A percentile compares a stretch with the other conserved stretches of the same genome.
Evolutionary conservation across 2,329 filamentous ascomycete species (phyloP).

Genomic region (Alternaria consortialis): DNA sequence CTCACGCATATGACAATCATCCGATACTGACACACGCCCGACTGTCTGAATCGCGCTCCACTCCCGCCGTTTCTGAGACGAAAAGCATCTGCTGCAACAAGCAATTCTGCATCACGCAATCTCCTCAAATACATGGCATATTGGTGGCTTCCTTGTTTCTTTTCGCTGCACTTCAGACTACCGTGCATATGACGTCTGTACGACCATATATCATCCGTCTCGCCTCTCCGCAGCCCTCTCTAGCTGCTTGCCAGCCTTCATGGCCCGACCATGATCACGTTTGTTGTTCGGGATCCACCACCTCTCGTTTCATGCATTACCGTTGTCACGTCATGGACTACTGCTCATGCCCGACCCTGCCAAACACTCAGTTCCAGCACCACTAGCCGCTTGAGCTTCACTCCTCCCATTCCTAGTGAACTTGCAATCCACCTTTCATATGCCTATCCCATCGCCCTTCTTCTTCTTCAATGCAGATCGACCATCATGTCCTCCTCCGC

Average conservation of each 20-base stretch:
- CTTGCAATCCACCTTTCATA: conserved; percentile 1
- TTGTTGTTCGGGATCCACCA: conserved; percentile 18
- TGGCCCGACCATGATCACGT: conserved; percentile 21
- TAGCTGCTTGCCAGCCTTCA: conserved; percentile 4
- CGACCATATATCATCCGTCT: background rate
- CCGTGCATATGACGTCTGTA: background rate
- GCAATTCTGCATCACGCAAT: background rate
- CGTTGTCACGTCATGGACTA: conserved; percentile 38
- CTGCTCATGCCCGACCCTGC: conserved; percentile 16
- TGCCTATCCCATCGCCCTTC: background rate
- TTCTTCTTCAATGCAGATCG: conserved; percentile 39
- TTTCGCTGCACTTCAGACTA: background rate
- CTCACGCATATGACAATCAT: background rate
- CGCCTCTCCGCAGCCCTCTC: background rate
- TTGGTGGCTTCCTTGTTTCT: conserved; percentile 2
- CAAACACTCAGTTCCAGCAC: conserved; percentile 1
- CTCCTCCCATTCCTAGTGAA: background rate
- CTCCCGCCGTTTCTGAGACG: conserved; percentile 7
- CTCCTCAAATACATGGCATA: background rate
- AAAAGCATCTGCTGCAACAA: conserved; percentile 11
- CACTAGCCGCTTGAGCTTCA: conserved; percentile 4
- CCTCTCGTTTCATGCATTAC: conserved; percentile 40
- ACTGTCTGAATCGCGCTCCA: background rate
- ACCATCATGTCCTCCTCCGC: conserved; percentile 53
- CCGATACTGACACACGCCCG: conserved; percentile 6